phyloP scores from a whole-genome alignment of 148 eudicot genomes.

The Rhododendron vialii region DNA sequence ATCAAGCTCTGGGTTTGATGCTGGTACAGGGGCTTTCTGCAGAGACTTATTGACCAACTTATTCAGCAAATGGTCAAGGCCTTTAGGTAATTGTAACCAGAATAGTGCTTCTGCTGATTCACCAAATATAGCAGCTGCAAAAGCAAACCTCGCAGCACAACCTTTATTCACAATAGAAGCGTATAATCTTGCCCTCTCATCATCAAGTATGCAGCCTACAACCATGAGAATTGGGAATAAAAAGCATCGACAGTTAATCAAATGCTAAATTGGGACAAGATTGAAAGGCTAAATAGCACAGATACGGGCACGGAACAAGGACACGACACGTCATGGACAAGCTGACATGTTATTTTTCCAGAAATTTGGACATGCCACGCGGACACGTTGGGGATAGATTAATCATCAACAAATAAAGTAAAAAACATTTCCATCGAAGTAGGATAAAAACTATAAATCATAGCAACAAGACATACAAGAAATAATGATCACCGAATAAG shows the following conservation, averaged over 20 bases:
- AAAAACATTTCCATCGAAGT: not conserved
- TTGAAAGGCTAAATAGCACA: not conserved
- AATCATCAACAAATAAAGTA: not conserved
- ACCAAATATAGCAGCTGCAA: constrained; percentile 96
- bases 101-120: constrained; percentile 89
- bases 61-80: constrained; percentile 67
- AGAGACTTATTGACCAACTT: constrained; percentile 60
- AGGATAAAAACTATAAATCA: not conserved
- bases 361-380: not conserved
- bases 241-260: constrained; percentile 11
- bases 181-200: constrained; percentile 80
- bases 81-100: constrained; percentile 91
- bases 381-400: not conserved
- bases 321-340: not conserved
- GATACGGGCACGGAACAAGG: not conserved
- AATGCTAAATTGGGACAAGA: not conserved
- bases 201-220: constrained; percentile 88
- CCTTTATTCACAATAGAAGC: constrained; percentile 64
- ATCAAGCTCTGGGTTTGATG: constrained; percentile 50
- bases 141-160: constrained; percentile 76
- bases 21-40: constrained; percentile 43
- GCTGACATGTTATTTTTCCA: not conserved
- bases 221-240: constrained; percentile 13
- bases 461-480: not conserved
- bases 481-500: not conserved